A percentile compares a stretch with the other conserved stretches of the same genome.
These are phyloP conservation scores for Catenaria anguillulae DNA, from an alignment of 371 early-diverging fungal species.

Conservation along the genomic window DNA sequence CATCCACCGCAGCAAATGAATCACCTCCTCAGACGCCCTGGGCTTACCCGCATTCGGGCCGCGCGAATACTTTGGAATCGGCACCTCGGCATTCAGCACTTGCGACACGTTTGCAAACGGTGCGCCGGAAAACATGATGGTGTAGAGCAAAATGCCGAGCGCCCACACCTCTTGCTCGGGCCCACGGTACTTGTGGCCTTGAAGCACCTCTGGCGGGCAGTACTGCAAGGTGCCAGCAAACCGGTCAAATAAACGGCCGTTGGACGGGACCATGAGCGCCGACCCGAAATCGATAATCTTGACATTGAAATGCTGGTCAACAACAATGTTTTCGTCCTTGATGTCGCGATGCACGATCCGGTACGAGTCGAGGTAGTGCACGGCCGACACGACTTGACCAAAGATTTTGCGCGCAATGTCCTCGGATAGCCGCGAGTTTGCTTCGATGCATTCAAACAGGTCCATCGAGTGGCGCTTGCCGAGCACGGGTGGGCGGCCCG, in stretches of 20 bases:
- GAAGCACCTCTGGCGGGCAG: constrained; percentile 40
- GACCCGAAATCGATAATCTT: constrained; percentile 66
- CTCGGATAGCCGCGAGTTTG: constrained; percentile 30
- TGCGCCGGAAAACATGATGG: neutral
- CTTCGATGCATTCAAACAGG: constrained; percentile 66
- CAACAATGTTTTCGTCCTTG: constrained; percentile 64
- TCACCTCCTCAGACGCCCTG: constrained; percentile 29
- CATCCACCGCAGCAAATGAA: constrained; percentile 47
- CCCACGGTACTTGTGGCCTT: constrained; percentile 47
- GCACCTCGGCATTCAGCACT: neutral
- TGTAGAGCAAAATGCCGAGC: constrained; percentile 38
- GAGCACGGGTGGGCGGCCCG: neutral
- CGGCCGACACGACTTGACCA: constrained; percentile 49
- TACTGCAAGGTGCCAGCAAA: no score
- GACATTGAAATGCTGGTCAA: constrained; percentile 42
- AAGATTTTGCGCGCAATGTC: constrained; percentile 42
- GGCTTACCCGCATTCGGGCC: constrained; percentile 28
- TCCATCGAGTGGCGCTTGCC: constrained; percentile 22
- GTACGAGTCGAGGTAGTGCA: constrained; percentile 37
- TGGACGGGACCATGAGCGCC: constrained; percentile 15
- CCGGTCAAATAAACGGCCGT: constrained; percentile 22
- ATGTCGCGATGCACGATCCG: constrained; percentile 43
- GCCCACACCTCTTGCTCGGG: constrained; percentile 76
- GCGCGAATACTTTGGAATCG: constrained; percentile 26
- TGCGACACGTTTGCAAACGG: neutral